These are phyloP conservation scores for Tetracladium maxilliforme DNA, from an alignment of 2,329 filamentous ascomycete genomes.

Conservation along the genomic window DNA sequence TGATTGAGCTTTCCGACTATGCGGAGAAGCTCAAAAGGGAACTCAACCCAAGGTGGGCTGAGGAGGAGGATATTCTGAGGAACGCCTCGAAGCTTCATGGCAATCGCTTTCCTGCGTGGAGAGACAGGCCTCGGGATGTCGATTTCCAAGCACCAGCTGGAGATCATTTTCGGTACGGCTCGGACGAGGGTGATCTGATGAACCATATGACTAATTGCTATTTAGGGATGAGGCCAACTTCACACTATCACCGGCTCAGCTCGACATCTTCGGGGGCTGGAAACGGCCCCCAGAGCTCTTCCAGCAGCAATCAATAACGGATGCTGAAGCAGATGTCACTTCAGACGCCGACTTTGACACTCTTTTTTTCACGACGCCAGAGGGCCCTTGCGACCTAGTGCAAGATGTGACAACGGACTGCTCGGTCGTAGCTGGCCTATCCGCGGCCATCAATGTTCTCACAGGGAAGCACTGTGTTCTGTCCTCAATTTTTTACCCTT, in stretches of 20 bases:
- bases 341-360: too few relatives aligned
- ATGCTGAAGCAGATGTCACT: conserved; percentile 1
- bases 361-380: too few relatives aligned
- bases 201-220: conserved; percentile 5
- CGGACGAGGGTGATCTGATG: too few relatives aligned
- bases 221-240: conserved; percentile 54
- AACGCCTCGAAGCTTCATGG: conserved; percentile 71
- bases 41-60: conserved; percentile 75
- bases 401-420: conserved; percentile 95
- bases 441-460: conserved; percentile 59
- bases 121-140: too few relatives aligned
- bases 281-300: conserved; percentile 58
- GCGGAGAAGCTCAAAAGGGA: conserved; percentile 71
- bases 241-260: conserved; percentile 60
- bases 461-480: conserved; percentile 49
- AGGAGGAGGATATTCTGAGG: conserved; percentile 62
- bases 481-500: conserved; percentile 61
- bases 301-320: too few relatives aligned
- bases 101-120: conserved; percentile 76
- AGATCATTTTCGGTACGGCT: too few relatives aligned
- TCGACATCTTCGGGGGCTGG: conserved; percentile 70
- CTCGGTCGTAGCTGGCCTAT: conserved; percentile 90
- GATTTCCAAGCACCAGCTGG: too few relatives aligned
- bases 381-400: conserved; percentile 81
- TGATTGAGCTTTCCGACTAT: conserved; percentile 63